phyloP scores from a whole-genome alignment of 140 eudicot genomes.

The Flaveria floridana region DNA sequence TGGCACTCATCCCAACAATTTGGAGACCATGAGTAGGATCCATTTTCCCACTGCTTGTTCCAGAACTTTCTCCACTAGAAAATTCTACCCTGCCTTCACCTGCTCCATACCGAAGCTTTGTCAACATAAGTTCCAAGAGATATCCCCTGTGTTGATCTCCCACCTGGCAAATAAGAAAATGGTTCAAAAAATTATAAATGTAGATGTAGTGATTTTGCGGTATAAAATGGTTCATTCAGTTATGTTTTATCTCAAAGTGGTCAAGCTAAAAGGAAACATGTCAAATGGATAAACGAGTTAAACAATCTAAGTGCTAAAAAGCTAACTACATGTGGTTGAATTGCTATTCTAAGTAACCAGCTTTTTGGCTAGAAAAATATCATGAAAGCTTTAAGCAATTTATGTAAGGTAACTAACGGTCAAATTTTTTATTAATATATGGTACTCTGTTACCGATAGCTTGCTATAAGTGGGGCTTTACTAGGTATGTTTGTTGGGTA shows the following conservation, averaged over 20 bases:
- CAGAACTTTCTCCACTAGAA: constrained; percentile 91
- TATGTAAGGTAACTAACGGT: background rate
- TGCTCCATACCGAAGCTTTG: constrained; percentile 93
- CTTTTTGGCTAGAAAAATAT: background rate
- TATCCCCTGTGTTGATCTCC: constrained; percentile 96
- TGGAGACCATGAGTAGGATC: constrained; percentile 82
- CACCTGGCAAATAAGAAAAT: constrained; percentile 54
- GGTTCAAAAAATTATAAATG: background rate
- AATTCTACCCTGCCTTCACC: constrained; percentile 86
- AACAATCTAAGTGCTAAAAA: background rate
- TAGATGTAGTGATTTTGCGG: background rate
- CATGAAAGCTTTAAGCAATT: background rate
- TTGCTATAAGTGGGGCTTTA: background rate
- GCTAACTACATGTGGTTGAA: background rate
- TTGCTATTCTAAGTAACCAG: background rate
- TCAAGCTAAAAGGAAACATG: background rate
- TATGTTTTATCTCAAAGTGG: background rate
- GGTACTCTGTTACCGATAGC: background rate
- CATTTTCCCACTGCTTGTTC: constrained; percentile 67
- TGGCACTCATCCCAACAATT: constrained; percentile 99
- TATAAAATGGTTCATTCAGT: background rate
- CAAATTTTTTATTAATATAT: too few species aligned
- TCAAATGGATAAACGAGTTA: background rate
- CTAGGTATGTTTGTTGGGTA: background rate
- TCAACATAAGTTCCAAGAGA: constrained; percentile 88